Evolutionary conservation across 2,329 filamentous ascomycete genomes (phyloP).

Genomic region (Botryotinia convoluta): DNA sequence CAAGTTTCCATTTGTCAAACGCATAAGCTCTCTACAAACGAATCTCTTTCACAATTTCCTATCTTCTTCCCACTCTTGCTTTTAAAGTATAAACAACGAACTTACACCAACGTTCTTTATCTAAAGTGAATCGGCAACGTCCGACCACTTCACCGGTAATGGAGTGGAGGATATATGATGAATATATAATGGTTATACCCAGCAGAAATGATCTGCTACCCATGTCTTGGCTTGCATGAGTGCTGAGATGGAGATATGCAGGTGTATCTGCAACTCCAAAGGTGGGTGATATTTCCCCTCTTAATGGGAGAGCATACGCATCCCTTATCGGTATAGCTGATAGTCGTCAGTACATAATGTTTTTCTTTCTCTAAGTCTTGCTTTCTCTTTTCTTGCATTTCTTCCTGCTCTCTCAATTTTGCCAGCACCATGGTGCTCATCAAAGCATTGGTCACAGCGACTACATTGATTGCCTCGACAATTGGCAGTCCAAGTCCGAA

Average conservation of each 20-base stretch:
- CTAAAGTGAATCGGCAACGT: background rate
- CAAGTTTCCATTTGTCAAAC: background rate
- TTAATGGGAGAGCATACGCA: background rate
- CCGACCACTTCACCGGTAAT: background rate
- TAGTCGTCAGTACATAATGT: slow-evolving; percentile 1
- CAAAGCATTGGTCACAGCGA: slow-evolving; percentile 6
- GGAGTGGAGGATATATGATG: background rate
- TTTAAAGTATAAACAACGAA: background rate
- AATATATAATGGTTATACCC: background rate
- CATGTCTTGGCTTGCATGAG: slow-evolving; percentile 1
- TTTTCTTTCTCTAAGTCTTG: background rate
- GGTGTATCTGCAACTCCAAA: background rate
- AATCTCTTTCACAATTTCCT: background rate
- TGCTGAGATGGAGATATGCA: slow-evolving; percentile 2
- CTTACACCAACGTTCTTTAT: background rate
- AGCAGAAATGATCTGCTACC: background rate
- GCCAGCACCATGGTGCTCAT: slow-evolving; percentile 9
- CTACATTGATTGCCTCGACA: slow-evolving; percentile 7
- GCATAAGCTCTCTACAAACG: background rate
- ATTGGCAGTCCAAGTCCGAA: slow-evolving; percentile 11
- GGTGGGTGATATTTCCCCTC: background rate
- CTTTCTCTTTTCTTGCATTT: background rate
- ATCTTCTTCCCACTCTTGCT: slow-evolving; percentile 9
- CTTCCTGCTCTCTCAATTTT: background rate
- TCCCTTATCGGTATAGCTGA: background rate